Evolutionary conservation across 2,329 filamentous ascomycete species (phyloP).

Genomic region (Periconia sp.): DNA sequence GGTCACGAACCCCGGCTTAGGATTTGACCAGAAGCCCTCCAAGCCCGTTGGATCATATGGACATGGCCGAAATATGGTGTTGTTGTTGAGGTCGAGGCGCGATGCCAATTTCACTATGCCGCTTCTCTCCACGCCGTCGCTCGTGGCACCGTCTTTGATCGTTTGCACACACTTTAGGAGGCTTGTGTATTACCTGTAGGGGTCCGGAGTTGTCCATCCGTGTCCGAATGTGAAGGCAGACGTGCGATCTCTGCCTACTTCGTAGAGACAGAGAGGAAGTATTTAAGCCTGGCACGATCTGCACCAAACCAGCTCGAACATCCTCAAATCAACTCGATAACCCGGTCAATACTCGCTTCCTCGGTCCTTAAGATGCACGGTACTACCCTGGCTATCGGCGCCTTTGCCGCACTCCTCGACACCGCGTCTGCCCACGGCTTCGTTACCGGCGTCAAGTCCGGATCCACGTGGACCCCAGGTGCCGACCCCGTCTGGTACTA

Average conservation of each 20-base stretch:
- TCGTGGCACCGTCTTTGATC: background rate
- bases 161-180: background rate
- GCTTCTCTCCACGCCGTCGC: background rate
- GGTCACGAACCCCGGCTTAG: background rate
- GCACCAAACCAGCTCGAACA: constrained; percentile 1
- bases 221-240: background rate
- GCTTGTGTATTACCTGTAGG: background rate
- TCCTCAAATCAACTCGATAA: background rate
- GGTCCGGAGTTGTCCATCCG: background rate
- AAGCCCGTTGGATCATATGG: background rate
- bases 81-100: background rate
- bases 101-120: background rate
- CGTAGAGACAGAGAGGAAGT: background rate
- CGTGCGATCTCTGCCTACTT: background rate
- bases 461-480: constrained; percentile 27
- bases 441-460: constrained; percentile 27
- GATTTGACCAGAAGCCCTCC: background rate
- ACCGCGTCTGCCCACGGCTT: constrained; percentile 23
- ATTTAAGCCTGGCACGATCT: constrained; percentile 1
- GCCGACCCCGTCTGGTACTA: constrained; percentile 39
- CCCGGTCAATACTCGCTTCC: background rate
- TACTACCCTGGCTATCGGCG: background rate
- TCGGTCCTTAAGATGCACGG: background rate
- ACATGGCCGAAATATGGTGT: background rate
- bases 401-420: constrained; percentile 3